Conservation (phyloP, 2,329 filamentous ascomycete species). For the Myotisia sp. region DNA sequence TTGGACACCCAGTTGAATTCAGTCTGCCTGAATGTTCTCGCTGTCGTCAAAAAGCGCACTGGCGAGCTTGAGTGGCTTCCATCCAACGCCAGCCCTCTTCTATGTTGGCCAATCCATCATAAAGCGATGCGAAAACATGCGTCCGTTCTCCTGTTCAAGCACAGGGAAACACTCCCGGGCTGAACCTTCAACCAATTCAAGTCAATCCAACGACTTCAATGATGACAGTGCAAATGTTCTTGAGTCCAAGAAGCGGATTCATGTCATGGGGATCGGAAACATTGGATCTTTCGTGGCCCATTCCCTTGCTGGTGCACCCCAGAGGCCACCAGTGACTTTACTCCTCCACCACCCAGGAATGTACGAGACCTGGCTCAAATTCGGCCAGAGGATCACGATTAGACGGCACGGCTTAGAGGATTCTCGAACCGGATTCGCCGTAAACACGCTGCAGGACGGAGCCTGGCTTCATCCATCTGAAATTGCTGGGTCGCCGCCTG, state of each 20-base stretch:
- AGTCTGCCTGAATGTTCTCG: too few species aligned
- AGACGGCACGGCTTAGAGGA: constrained; percentile 29
- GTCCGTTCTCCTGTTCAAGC: too few species aligned
- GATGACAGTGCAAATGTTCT: too few species aligned
- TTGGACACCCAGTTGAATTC: too few species aligned
- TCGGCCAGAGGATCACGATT: constrained; percentile 21
- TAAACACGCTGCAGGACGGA: constrained; percentile 25
- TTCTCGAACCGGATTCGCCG: constrained; percentile 30
- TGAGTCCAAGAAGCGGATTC: constrained; percentile 44
- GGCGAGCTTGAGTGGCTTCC: too few species aligned
- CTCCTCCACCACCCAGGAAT: constrained; percentile 49
- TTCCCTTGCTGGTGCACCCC: constrained; percentile 46
- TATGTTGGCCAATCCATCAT: too few species aligned
- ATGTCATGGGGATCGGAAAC: constrained; percentile 69
- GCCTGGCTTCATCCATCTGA: constrained; percentile 23
- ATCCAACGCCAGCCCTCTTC: too few species aligned
- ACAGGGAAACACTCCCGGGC: too few species aligned
- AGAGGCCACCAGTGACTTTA: constrained; percentile 56
- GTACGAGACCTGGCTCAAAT: constrained; percentile 22
- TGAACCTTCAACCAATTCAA: too few species aligned
- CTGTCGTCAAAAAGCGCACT: too few species aligned
- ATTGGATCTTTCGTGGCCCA: constrained; percentile 67
- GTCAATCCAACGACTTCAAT: too few species aligned
- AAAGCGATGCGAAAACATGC: too few species aligned
- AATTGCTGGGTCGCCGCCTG: constrained; percentile 4